Conservation (phyloP, 148 eudicot genomes). For the Oxyria digyna region DNA sequence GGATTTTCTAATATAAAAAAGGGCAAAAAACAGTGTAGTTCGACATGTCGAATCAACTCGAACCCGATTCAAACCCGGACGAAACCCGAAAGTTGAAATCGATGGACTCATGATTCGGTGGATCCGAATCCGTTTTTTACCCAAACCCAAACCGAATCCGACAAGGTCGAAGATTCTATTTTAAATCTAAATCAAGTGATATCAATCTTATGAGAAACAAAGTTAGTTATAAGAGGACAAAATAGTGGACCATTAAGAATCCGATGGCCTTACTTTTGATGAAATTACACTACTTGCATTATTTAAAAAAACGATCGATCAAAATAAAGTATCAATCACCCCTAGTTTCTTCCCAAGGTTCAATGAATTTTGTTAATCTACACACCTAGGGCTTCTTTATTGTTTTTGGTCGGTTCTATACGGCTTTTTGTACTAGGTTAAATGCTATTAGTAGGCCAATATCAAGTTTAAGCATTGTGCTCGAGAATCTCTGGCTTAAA, state of each 20-base stretch:
- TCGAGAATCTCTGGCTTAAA: neutral
- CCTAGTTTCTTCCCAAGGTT: neutral
- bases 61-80: too few species aligned
- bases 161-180: too few species aligned
- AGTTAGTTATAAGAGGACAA: neutral
- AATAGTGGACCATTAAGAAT: neutral
- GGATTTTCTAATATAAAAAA: too few species aligned
- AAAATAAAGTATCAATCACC: neutral
- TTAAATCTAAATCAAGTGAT: too few species aligned
- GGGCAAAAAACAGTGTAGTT: too few species aligned
- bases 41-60: too few species aligned
- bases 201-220: too few species aligned
- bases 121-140: too few species aligned
- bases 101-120: too few species aligned
- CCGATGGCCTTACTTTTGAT: neutral
- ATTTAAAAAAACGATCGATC: too few species aligned
- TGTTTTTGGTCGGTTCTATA: neutral
- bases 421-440: neutral
- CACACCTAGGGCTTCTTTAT: neutral
- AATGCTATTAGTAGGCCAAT: neutral
- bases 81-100: too few species aligned
- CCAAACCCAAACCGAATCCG: too few species aligned
- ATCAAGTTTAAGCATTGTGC: neutral
- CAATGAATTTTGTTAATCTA: neutral
- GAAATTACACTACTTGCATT: neutral